Percentiles rank a stretch among this genome's conserved stretches.
These are phyloP conservation scores for Nicotiana benthamiana DNA, from an alignment of 257 asterid genomes.

Conservation along the genomic window DNA sequence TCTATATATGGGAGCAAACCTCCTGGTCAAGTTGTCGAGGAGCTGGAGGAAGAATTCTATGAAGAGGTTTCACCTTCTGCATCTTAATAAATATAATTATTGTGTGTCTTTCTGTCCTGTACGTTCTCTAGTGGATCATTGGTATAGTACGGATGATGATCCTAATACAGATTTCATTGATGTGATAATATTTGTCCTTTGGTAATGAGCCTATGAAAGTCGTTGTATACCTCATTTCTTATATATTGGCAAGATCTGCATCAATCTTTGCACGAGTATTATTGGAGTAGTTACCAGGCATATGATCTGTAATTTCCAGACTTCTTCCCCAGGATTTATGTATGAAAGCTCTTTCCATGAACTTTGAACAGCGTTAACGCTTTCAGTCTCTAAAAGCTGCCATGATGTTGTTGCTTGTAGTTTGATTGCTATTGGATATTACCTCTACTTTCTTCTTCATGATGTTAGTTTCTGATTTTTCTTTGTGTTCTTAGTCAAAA, in stretches of 20 bases:
- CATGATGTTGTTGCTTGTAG: not conserved
- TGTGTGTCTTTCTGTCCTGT: not conserved
- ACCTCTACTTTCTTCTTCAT: not conserved
- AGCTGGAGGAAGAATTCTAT: conserved; percentile 81
- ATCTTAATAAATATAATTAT: conserved; percentile 2
- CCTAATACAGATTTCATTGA: not conserved
- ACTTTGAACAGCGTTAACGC: not conserved
- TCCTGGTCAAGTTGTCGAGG: conserved; percentile 49
- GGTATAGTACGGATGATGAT: not conserved
- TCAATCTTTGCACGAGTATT: not conserved
- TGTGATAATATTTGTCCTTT: not conserved
- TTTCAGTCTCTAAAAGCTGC: not conserved
- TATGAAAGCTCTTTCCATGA: not conserved
- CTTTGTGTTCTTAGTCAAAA: not conserved
- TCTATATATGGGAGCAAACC: conserved; percentile 75
- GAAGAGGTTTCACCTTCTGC: conserved; percentile 60
- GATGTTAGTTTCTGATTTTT: not conserved
- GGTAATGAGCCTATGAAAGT: not conserved
- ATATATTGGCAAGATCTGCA: not conserved
- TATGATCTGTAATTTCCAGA: not conserved
- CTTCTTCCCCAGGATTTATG: not conserved
- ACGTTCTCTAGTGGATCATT: conserved; percentile 7
- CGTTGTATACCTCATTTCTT: not conserved
- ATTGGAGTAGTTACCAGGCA: not conserved
- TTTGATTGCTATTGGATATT: not conserved